Evolutionary conservation across 495 filamentous ascomycete genomes (phyloP), one percentile per base, ranked within the genome.

Genomic region (Platismatia glauca): DNA sequence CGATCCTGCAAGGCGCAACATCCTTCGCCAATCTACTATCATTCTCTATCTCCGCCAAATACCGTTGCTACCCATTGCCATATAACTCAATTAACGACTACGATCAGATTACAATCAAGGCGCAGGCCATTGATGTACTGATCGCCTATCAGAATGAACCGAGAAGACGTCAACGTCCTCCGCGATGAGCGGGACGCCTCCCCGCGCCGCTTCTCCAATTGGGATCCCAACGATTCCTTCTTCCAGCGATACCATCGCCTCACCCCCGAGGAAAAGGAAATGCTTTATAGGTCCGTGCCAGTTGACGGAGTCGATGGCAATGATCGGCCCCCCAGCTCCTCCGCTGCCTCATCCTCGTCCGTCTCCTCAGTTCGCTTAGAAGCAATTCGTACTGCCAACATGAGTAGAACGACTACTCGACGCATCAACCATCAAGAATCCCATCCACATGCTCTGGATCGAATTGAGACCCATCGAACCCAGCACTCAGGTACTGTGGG

Each of bases 401-500:
- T 53, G 50, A 53, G 50, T 16, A 31, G 50, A 53, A 53, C 50
- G 16, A 11, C 2, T n/a, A 53, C 50, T 16, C 33, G 33, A 16
- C 50, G 50, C 29, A 53, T 53, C 50, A 53, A 53, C 16, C 50
- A 53, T 29, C 50, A 53, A 53, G 50, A 53, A 53, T 53, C 50
- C 8, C 81, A 89, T 70, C 81, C 79, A 22, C 90, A 88, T 44
- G 87, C 84, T 57, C 74, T 95, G 20, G 86, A 83, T 67, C 82
- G 90, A 12, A 91, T 93, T 60, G 82, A 89, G 61, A 95, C 89
- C 6, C 81, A 83, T 24, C 71, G 84, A 58, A 88, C 82, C 60
- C 89, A 93, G 72, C 89, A 93, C 71, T 85, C 78, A 67, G 84
- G 76, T 18, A 93, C 90, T 27, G 88, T 95, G 15, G 89, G 89